phyloP scores from a whole-genome alignment of 2,329 filamentous ascomycete genomes.

The Cryphonectria japonica region DNA sequence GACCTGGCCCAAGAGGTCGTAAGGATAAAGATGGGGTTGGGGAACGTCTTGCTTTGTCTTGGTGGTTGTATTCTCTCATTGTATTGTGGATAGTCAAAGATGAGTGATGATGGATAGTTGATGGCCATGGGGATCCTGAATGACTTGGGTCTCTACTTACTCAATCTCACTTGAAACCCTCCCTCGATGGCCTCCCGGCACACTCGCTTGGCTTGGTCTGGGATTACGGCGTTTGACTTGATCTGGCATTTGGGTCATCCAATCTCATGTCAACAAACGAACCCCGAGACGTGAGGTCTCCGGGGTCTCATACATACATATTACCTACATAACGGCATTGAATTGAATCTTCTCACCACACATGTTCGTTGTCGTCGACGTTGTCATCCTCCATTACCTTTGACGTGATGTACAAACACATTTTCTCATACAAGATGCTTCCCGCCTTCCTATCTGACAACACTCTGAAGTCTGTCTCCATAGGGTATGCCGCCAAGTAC shows the following conservation, averaged over 20 bases:
- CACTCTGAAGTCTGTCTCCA: neutral
- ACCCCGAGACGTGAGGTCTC: neutral
- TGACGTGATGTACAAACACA: neutral
- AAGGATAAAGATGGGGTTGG: neutral
- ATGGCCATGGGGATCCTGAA: neutral
- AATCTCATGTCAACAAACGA: neutral
- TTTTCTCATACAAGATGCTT: neutral
- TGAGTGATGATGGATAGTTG: neutral
- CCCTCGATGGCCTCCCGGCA: neutral
- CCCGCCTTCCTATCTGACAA: neutral
- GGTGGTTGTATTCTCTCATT: neutral
- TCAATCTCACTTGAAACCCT: neutral
- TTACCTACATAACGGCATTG: neutral
- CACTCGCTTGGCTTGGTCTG: neutral
- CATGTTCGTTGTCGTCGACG: neutral
- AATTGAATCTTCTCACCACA: neutral
- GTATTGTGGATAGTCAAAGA: neutral
- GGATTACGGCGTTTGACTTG: neutral
- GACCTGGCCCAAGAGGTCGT: constrained; percentile 6
- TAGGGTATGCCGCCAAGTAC: neutral
- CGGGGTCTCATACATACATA: neutral
- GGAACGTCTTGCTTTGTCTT: too few species aligned
- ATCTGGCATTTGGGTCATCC: neutral
- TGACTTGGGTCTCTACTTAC: too few species aligned
- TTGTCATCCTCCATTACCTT: neutral